These are phyloP conservation scores for Jaenimonas drosophilae DNA, from an alignment of 208 protist genomes.

Conservation along the genomic window DNA sequence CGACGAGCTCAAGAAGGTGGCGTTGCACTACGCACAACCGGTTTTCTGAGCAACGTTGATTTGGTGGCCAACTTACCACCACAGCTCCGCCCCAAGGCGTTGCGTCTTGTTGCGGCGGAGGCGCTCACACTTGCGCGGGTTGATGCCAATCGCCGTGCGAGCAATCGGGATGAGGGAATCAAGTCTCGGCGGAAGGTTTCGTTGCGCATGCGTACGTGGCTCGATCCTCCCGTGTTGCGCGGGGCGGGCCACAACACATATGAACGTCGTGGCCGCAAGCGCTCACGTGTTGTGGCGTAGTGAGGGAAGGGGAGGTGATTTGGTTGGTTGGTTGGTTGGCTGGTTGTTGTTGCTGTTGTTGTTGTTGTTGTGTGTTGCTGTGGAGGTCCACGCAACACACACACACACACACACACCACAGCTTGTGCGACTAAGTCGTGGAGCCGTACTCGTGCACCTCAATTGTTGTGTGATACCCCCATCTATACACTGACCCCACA, in stretches of 20 bases:
- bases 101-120: conserved; percentile 57
- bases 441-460: no score
- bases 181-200: conserved; percentile 38
- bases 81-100: conserved; percentile 74
- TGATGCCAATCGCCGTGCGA: conserved; percentile 65
- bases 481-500: no score
- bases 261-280: conserved; percentile 64
- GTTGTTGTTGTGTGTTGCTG: conserved; percentile 4
- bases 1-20: conserved; percentile 46
- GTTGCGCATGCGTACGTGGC: conserved; percentile 64
- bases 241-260: conserved; percentile 84
- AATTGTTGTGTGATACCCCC: no score
- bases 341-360: no score
- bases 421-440: no score
- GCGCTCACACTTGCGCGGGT: conserved; percentile 67
- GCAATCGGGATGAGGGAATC: conserved; percentile 61
- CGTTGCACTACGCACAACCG: conserved; percentile 65
- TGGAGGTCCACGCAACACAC: no score
- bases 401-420: no score
- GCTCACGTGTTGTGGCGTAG: no score
- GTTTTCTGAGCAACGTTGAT: conserved; percentile 83
- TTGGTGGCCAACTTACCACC: conserved; percentile 71
- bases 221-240: conserved; percentile 72
- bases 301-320: no score
- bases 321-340: no score